Conservation (phyloP, 305 asterid species). For the Coffea humblotiana region DNA sequence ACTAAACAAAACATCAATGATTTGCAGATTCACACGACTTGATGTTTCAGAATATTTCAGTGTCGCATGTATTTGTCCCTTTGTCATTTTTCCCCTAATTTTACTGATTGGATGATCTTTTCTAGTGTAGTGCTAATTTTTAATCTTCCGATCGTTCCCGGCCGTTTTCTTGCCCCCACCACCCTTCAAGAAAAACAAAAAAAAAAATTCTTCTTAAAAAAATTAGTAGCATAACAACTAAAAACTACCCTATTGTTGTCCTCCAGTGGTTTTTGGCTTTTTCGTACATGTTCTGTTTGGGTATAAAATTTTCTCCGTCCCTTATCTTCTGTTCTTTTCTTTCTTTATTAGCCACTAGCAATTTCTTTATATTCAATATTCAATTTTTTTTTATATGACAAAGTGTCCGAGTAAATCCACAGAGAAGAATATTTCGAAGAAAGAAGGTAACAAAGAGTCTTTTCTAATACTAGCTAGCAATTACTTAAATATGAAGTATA, state of each 20-base stretch:
- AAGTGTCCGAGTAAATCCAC: neutral
- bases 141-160: slow-evolving; percentile 1
- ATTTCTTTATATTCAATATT: neutral
- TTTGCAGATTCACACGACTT: neutral
- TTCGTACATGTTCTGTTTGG: neutral
- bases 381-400: neutral
- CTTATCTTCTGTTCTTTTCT: too few relatives aligned
- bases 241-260: neutral
- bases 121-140: too few relatives aligned
- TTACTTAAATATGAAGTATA: too few relatives aligned
- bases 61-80: neutral
- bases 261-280: neutral
- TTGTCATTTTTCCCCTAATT: neutral
- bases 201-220: too few relatives aligned
- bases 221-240: neutral
- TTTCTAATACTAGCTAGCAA: neutral
- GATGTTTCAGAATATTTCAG: neutral
- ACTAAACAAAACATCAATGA: neutral
- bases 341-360: neutral
- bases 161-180: neutral
- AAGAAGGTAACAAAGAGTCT: neutral
- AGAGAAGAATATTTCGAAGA: neutral
- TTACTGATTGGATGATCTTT: too few relatives aligned
- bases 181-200: too few relatives aligned
- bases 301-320: neutral